phyloP scores from a whole-genome alignment of 805 yeast genomes.

The Candida tallmaniae region DNA sequence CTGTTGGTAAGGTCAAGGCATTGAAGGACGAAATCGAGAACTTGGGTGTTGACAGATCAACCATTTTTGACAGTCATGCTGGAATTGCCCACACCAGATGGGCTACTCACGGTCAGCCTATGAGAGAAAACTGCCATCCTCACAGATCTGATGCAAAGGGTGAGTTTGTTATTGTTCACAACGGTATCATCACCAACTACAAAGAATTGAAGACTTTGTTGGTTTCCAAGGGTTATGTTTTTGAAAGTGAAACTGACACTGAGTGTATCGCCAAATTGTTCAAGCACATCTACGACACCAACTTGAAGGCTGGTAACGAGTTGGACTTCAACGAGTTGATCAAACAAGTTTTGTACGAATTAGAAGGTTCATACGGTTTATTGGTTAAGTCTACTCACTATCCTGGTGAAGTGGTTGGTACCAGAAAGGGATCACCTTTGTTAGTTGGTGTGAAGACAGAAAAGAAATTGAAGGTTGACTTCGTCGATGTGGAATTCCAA shows the following conservation, averaged over 20 bases:
- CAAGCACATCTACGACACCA: conserved; percentile 83
- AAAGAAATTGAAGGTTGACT: conserved; percentile 91
- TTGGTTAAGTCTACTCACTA: conserved; percentile 86
- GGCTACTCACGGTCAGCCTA: conserved; percentile 99
- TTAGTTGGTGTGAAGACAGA: conserved; percentile 97
- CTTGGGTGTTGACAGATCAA: conserved; percentile 51
- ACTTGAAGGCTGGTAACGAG: conserved; percentile 64
- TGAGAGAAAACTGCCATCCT: conserved; percentile 86
- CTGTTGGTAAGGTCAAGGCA: conserved; percentile 86
- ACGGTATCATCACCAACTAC: conserved; percentile 96
- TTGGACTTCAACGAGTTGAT: conserved; percentile 89
- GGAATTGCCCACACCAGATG: conserved; percentile 99
- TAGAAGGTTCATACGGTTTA: conserved; percentile 97
- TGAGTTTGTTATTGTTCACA: conserved; percentile 92
- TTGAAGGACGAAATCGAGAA: conserved; percentile 61
- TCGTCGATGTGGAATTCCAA: conserved; percentile 97
- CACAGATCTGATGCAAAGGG: conserved; percentile 80
- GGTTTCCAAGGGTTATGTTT: conserved; percentile 69
- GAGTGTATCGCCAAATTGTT: conserved; percentile 96
- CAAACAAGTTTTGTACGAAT: conserved; percentile 84
- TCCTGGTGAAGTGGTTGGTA: conserved; percentile 94
- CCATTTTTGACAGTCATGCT: conserved; percentile 74
- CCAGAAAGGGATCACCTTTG: conserved; percentile 97
- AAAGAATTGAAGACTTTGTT: conserved; percentile 85
- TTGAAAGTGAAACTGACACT: conserved; percentile 94